A percentile compares a stretch with the other conserved stretches of the same genome.
Evolutionary conservation across 805 yeast genomes (phyloP).

Genomic region (Torulaspora gathmanii): DNA sequence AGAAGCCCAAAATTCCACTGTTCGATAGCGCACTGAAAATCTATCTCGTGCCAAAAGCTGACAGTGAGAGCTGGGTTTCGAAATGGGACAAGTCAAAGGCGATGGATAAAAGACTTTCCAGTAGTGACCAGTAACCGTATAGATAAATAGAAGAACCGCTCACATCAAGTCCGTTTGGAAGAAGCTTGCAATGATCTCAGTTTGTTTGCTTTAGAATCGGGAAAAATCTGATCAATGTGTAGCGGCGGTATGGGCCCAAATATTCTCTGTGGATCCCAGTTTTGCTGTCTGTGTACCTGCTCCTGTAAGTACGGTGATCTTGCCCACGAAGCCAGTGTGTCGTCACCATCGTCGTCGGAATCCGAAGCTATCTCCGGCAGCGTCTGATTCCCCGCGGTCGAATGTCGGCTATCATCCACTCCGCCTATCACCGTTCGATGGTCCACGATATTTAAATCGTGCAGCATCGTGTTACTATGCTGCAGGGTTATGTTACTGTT

Average conservation of each 20-base stretch:
- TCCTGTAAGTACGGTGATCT: constrained; percentile 50
- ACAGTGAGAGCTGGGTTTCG: constrained; percentile 59
- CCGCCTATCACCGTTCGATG: constrained; percentile 29
- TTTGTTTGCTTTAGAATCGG: constrained; percentile 43
- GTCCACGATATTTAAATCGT: constrained; percentile 31
- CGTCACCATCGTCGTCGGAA: constrained; percentile 50
- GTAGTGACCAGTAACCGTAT: not conserved
- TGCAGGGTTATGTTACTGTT: constrained; percentile 1
- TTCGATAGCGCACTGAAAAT: constrained; percentile 69
- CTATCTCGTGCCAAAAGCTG: constrained; percentile 72
- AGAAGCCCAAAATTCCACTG: constrained; percentile 63
- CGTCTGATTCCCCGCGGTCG: constrained; percentile 21
- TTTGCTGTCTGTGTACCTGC: constrained; percentile 44
- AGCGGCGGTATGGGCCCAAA: constrained; percentile 74
- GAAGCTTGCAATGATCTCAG: constrained; percentile 52
- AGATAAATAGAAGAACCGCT: not conserved
- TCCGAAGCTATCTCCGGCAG: constrained; percentile 48
- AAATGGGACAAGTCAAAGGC: constrained; percentile 63
- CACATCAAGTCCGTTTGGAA: constrained; percentile 12
- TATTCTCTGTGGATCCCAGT: constrained; percentile 58
- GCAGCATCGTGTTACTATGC: constrained; percentile 11
- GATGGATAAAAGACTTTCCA: constrained; percentile 41
- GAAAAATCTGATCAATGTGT: constrained; percentile 65
- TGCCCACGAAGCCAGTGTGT: constrained; percentile 57
- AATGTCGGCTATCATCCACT: not conserved